A percentile compares a stretch with the other conserved stretches of the same genome.
These are phyloP conservation scores for Magnusiomyces sp. DNA, from an alignment of 1,139 yeast species.

Conservation along the genomic window DNA sequence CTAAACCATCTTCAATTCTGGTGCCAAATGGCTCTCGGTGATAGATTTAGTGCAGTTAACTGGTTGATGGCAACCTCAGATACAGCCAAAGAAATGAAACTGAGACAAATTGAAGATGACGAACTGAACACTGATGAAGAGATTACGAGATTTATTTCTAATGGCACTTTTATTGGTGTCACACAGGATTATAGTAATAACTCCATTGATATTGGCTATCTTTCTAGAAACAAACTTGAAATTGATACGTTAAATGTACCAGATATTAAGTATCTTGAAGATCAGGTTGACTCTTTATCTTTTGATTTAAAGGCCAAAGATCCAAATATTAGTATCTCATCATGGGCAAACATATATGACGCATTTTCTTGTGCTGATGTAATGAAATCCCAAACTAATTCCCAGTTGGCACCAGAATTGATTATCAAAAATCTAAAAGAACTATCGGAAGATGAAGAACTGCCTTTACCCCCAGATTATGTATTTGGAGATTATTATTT, in stretches of 20 bases:
- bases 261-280: too few relatives aligned
- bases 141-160: conserved; percentile 2
- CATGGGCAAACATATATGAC: conserved; percentile 1
- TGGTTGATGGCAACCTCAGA: conserved; percentile 2
- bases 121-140: not conserved
- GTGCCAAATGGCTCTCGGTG: conserved; percentile 39
- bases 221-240: too few relatives aligned
- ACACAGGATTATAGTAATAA: too few relatives aligned
- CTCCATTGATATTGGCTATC: too few relatives aligned
- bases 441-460: not conserved
- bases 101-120: too few relatives aligned
- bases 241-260: too few relatives aligned
- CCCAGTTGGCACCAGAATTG: not conserved
- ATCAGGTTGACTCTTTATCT: too few relatives aligned
- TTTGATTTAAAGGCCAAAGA: too few relatives aligned
- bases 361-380: conserved; percentile 5
- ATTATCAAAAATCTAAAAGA: not conserved
- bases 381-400: not conserved
- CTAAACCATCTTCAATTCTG: conserved; percentile 50
- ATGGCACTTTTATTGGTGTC: conserved; percentile 7
- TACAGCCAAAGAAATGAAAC: not conserved
- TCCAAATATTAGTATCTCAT: not conserved
- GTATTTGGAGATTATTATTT: conserved; percentile 1
- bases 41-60: conserved; percentile 5
- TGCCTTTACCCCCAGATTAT: conserved; percentile 2